These are phyloP conservation scores for Gaeumannomyces tritici DNA, from an alignment of 2,329 filamentous ascomycete species.

Conservation along the genomic window DNA sequence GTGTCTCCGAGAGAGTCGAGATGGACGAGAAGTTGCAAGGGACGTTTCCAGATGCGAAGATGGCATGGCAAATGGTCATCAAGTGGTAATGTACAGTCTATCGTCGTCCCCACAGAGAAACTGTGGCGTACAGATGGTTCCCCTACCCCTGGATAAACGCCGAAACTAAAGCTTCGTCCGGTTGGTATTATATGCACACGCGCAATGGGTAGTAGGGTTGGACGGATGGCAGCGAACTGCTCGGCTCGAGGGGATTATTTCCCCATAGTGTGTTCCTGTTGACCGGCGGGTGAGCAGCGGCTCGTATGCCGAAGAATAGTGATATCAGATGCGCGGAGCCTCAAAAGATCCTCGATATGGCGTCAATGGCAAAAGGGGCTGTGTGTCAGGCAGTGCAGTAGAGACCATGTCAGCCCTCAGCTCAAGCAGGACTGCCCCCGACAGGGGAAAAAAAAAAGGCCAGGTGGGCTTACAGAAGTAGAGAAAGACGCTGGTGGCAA, in stretches of 20 bases:
- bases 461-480: constrained; percentile 58
- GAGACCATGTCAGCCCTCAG: background rate
- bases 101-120: background rate
- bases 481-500: constrained; percentile 56
- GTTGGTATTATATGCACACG: background rate
- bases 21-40: no score
- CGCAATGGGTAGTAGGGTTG: background rate
- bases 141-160: background rate
- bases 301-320: background rate
- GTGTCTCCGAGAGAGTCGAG: background rate
- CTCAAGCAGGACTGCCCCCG: background rate
- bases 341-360: constrained; percentile 24
- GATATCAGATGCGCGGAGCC: no score
- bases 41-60: background rate
- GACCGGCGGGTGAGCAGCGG: background rate
- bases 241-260: background rate
- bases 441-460: background rate
- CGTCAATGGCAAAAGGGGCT: constrained; percentile 52
- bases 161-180: background rate
- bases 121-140: background rate
- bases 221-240: background rate
- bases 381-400: background rate
- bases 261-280: background rate
- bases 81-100: background rate
- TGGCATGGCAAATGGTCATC: background rate